Evolutionary conservation across 768 basidiomycete genomes (phyloP).

Genomic region (Naganishia vishniacii): DNA sequence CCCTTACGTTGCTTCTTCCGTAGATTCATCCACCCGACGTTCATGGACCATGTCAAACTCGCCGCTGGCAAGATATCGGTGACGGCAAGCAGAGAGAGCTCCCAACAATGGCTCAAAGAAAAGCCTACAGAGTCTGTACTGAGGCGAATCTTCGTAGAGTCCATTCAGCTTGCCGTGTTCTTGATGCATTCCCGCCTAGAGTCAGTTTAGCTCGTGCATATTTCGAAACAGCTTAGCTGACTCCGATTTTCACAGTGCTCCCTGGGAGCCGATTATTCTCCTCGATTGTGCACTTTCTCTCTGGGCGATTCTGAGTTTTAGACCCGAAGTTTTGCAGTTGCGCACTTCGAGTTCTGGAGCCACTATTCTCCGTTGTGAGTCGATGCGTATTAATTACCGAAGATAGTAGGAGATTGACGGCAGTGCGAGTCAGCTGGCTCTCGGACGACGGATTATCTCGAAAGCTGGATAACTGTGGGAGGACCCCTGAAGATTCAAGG

Average conservation of each 20-base stretch:
- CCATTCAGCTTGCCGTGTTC: conserved; percentile 35
- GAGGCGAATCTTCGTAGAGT: conserved; percentile 18
- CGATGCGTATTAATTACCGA: too few relatives aligned
- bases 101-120: conserved; percentile 34
- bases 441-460: conserved; percentile 36
- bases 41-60: conserved; percentile 34
- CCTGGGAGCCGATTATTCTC: conserved; percentile 38
- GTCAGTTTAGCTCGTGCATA: not conserved
- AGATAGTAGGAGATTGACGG: too few relatives aligned
- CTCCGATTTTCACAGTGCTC: conserved; percentile 17
- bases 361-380: conserved; percentile 36
- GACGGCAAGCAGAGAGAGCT: conserved; percentile 27
- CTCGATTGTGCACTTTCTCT: conserved; percentile 39
- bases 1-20: too few relatives aligned
- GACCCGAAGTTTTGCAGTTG: conserved; percentile 23
- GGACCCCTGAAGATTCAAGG: conserved; percentile 38
- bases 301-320: conserved; percentile 40
- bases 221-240: not conserved
- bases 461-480: conserved; percentile 37
- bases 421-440: conserved; percentile 18
- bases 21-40: conserved; percentile 33
- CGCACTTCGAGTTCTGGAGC: not conserved
- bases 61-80: conserved; percentile 37
- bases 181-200: conserved; percentile 36
- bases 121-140: conserved; percentile 7